phyloP scores from a whole-genome alignment of 495 filamentous ascomycete genomes.

The Hypoxylon cercidicola region DNA sequence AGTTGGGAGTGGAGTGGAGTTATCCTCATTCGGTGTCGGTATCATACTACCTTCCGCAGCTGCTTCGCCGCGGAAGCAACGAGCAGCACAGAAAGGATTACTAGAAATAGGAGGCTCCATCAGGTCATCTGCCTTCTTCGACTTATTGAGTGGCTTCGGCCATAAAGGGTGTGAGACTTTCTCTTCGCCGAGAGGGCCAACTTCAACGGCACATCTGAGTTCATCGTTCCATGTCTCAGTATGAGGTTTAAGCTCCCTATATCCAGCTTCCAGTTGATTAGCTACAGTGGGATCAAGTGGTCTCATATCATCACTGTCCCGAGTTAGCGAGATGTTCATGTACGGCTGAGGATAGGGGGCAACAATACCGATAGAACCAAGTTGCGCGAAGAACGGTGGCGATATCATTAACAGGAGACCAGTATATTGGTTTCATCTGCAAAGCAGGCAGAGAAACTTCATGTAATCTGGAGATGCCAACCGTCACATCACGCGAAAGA shows the following conservation, averaged over 20 bases:
- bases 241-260: slow-evolving; percentile 86
- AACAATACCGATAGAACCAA: slow-evolving; percentile 83
- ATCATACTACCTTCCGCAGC: slow-evolving; percentile 62
- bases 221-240: slow-evolving; percentile 94
- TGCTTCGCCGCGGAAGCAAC: slow-evolving; percentile 65
- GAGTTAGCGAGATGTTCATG: slow-evolving; percentile 22
- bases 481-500: slow-evolving; percentile 67
- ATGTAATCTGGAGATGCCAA: slow-evolving; percentile 80
- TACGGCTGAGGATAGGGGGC: not conserved
- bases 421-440: slow-evolving; percentile 97
- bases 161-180: slow-evolving; percentile 87
- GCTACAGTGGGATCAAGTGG: slow-evolving; percentile 90
- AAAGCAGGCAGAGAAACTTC: slow-evolving; percentile 65
- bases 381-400: slow-evolving; percentile 85
- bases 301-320: slow-evolving; percentile 77
- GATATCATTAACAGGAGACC: slow-evolving; percentile 94
- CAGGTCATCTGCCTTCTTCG: slow-evolving; percentile 48
- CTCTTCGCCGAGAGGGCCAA: slow-evolving; percentile 88
- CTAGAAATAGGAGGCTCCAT: slow-evolving; percentile 61
- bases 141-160: slow-evolving; percentile 65
- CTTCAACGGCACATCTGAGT: slow-evolving; percentile 87
- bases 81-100: slow-evolving; percentile 64
- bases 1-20: slow-evolving; percentile 43
- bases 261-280: slow-evolving; percentile 91
- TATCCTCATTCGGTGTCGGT: slow-evolving; percentile 52